Evolutionary conservation across 1,139 yeast species (phyloP).

Genomic region (Debaryomyces robertsiae): DNA sequence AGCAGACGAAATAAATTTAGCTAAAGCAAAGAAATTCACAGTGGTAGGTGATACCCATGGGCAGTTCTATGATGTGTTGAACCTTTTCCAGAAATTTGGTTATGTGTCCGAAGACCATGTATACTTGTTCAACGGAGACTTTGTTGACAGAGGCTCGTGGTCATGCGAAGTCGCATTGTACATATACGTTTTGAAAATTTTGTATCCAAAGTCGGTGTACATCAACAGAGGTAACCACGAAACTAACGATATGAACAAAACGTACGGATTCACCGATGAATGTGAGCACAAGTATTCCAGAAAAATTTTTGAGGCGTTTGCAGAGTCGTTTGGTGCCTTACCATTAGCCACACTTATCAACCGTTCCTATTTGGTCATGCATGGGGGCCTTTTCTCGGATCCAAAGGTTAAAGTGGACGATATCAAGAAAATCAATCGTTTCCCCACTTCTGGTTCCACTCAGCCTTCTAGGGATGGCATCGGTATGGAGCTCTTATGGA

Average conservation of each 20-base stretch:
- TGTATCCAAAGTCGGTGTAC: constrained; percentile 72
- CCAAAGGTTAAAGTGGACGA: constrained; percentile 73
- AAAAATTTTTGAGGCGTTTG: constrained; percentile 79
- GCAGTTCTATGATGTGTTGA: constrained; percentile 85
- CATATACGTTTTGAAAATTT: constrained; percentile 73
- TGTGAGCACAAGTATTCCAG: constrained; percentile 88
- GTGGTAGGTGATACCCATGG: constrained; percentile 99
- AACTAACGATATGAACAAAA: constrained; percentile 94
- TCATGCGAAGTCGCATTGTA: constrained; percentile 92
- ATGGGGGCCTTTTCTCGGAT: constrained; percentile 90
- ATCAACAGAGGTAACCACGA: constrained; percentile 96
- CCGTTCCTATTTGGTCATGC: constrained; percentile 80
- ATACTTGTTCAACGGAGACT: constrained; percentile 93
- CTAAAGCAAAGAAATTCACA: constrained; percentile 54
- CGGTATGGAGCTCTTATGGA: constrained; percentile 97
- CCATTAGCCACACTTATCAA: constrained; percentile 88
- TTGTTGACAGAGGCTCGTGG: constrained; percentile 98
- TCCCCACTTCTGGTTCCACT: constrained; percentile 53
- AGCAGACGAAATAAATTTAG: constrained; percentile 24
- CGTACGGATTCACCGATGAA: constrained; percentile 96
- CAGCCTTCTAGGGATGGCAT: constrained; percentile 93
- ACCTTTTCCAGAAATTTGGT: constrained; percentile 77
- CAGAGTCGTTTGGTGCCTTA: constrained; percentile 82
- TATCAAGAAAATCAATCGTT: constrained; percentile 69
- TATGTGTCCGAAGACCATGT: constrained; percentile 65